phyloP scores from a whole-genome alignment of 768 basidiomycete genomes.

The Trametes sanguinea region DNA sequence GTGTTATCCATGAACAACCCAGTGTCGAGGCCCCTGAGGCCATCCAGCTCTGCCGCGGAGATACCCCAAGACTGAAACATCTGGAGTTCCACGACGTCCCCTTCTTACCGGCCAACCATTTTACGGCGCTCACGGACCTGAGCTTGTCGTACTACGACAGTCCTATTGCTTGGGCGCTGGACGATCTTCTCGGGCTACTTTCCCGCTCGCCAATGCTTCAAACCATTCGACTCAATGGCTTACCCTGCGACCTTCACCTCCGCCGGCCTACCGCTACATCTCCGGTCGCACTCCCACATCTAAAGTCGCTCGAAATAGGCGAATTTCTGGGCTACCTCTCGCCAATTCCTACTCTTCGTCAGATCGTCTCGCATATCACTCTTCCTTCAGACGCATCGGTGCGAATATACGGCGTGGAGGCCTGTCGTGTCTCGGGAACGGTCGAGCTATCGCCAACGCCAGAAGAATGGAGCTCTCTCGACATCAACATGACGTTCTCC shows the following conservation, averaged over 20 bases:
- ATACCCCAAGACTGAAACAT: conserved; percentile 1
- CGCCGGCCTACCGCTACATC: background rate
- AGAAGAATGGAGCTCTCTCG: background rate
- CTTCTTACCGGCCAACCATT: conserved; percentile 10
- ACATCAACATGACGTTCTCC: conserved; percentile 10
- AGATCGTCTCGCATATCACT: conserved; percentile 4
- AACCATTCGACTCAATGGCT: background rate
- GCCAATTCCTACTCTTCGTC: background rate
- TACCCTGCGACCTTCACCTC: conserved; percentile 12
- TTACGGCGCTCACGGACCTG: background rate
- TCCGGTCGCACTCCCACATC: background rate
- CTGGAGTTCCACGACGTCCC: conserved; percentile 16
- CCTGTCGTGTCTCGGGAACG: background rate
- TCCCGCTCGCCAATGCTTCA: background rate
- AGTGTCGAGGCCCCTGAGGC: too few species aligned
- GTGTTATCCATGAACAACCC: background rate
- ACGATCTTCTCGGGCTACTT: conserved; percentile 8
- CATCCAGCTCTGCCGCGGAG: background rate
- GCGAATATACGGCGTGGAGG: background rate
- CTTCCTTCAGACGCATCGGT: background rate
- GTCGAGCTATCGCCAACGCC: background rate
- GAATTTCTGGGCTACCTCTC: background rate
- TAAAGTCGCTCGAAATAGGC: conserved; percentile 3
- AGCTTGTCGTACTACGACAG: conserved; percentile 1
- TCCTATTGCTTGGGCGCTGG: background rate